Conservation (phyloP, 139 green algal species). For the Eudorina sp. region DNA sequence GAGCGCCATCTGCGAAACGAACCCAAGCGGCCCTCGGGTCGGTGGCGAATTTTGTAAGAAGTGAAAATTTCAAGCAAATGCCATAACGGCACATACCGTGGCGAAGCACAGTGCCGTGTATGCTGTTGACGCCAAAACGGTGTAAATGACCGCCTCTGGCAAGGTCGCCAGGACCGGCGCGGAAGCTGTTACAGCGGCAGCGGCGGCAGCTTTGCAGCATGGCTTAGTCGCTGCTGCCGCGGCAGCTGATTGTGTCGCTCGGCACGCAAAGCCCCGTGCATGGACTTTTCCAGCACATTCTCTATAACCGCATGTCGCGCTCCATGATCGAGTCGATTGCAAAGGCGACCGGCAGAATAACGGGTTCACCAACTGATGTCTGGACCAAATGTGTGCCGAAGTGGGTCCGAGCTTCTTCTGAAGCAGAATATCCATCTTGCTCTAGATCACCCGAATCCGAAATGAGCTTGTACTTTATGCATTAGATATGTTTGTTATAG, state of each 20-base stretch:
- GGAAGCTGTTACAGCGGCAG: not conserved
- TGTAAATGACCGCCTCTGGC: conserved; percentile 6
- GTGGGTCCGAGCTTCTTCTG: not conserved
- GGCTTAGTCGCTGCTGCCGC: not conserved
- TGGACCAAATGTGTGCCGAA: not conserved
- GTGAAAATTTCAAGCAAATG: not conserved
- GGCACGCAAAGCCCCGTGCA: not conserved
- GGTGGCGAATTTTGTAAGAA: not conserved
- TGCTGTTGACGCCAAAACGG: not conserved
- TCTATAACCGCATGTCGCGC: not conserved
- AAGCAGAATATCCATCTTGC: not conserved
- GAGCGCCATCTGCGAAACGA: conserved; percentile 26
- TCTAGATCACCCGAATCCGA: too few species aligned
- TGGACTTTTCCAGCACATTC: not conserved
- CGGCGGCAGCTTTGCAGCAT: conserved; percentile 1
- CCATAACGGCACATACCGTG: not conserved
- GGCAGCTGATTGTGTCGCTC: not conserved
- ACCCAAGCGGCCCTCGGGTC: not conserved
- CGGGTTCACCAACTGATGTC: not conserved
- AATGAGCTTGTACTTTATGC: too few species aligned
- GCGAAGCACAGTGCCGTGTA: conserved; percentile 28
- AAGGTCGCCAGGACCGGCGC: not conserved
- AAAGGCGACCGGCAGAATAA: not conserved
- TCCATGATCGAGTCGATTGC: not conserved
- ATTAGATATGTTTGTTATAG: too few species aligned